A percentile compares a stretch with the other conserved stretches of the same genome.
phyloP scores from a whole-genome alignment of 2,329 filamentous ascomycete genomes.

The Pseudogymnoascus destructans region DNA sequence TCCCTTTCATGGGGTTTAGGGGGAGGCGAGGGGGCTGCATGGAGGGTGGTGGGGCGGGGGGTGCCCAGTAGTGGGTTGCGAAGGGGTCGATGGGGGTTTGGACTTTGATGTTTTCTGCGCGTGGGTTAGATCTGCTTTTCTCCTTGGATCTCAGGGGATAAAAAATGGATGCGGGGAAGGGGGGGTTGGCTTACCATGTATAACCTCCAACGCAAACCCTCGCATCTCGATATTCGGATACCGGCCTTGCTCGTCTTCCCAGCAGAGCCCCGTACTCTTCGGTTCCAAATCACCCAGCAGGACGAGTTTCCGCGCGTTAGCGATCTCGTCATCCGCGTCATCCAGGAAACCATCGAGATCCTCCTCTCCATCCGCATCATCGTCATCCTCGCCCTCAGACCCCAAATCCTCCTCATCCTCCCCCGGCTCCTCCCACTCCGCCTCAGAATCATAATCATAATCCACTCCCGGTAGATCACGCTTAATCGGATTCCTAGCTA shows the following conservation, averaged over 20 bases:
- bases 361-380: constrained; percentile 52
- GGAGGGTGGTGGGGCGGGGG: neutral
- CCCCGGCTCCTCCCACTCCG: constrained; percentile 61
- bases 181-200: constrained; percentile 54
- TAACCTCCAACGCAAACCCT: constrained; percentile 60
- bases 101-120: constrained; percentile 29
- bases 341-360: constrained; percentile 54
- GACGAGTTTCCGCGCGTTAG: constrained; percentile 39
- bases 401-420: constrained; percentile 45
- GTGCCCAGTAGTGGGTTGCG: constrained; percentile 63
- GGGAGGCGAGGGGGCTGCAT: constrained; percentile 28
- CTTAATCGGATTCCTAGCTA: constrained; percentile 42
- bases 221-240: constrained; percentile 38
- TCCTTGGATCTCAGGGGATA: neutral
- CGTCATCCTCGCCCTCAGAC: constrained; percentile 54
- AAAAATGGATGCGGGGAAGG: too few species aligned
- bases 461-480: constrained; percentile 47
- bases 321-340: constrained; percentile 52
- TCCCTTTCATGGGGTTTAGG: constrained; percentile 22
- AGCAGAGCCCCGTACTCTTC: constrained; percentile 68
- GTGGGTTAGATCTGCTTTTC: neutral
- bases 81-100: constrained; percentile 67
- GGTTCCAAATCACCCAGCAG: constrained; percentile 60
- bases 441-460: constrained; percentile 80
- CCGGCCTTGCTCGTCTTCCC: constrained; percentile 47